These are phyloP conservation scores for Acanthochlamys bracteata DNA, from an alignment of 106 monocot species.

Conservation along the genomic window DNA sequence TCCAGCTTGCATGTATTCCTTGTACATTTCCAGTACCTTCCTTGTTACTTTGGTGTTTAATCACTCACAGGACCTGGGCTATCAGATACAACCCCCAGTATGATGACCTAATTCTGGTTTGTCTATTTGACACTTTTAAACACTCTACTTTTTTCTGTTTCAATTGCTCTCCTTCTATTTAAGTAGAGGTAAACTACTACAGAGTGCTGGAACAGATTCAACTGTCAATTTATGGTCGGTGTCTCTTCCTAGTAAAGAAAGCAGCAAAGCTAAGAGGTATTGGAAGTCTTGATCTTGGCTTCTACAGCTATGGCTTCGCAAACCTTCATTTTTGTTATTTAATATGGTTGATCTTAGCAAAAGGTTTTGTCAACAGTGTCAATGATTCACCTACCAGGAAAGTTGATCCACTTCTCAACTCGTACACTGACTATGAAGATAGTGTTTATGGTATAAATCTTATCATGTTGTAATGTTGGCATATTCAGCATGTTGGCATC, in stretches of 20 bases:
- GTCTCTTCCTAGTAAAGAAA: slow-evolving; percentile 18
- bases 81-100: slow-evolving; percentile 75
- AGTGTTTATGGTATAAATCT: slow-evolving; percentile 82
- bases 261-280: slow-evolving; percentile 56
- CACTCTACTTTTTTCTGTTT: neutral
- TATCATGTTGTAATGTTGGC: neutral
- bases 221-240: slow-evolving; percentile 83
- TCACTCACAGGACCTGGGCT: slow-evolving; percentile 75
- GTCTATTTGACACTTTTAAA: slow-evolving; percentile 15
- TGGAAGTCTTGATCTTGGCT: neutral
- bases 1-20: slow-evolving; percentile 14
- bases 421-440: slow-evolving; percentile 89
- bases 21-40: neutral
- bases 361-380: slow-evolving; percentile 30
- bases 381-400: slow-evolving; percentile 44
- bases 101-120: slow-evolving; percentile 83
- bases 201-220: slow-evolving; percentile 99
- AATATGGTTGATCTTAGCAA: neutral
- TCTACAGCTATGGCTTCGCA: neutral
- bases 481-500: slow-evolving; percentile 8
- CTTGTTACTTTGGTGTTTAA: neutral
- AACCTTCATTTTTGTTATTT: neutral
- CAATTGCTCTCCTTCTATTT: slow-evolving; percentile 7
- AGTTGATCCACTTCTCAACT: slow-evolving; percentile 62
- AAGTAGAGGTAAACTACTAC: slow-evolving; percentile 19